Evolutionary conservation across 2,329 filamentous ascomycete genomes (phyloP), one percentile per base, ranked within the genome.

Genomic region (Xylaria sp.): DNA sequence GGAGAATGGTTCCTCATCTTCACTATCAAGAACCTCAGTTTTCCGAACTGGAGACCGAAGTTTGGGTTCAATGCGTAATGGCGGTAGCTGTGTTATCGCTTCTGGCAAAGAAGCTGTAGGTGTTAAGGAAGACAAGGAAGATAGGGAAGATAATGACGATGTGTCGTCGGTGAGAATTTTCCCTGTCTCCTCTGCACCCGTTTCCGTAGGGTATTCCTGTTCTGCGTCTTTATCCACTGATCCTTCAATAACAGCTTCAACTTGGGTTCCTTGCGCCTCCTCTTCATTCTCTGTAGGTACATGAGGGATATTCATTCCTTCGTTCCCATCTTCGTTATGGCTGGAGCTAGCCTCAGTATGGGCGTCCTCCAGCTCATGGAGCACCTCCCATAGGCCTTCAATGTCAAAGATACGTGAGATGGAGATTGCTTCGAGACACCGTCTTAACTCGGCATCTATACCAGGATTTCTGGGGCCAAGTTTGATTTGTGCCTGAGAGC

Each of bases 341-440:
- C 44, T 11, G 44, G 31, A 28, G 28, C 44, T 15, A 1, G 40
- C 33, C 46, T 46, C 33, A 46, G 20, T 38, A 28, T 44, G 65
- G 23, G 61, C 49, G 61, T 83, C 61, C 56, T 84, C 81, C 42
- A 88, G 71, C 72, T 90, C 88, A 1, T 75, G 77, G 40, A 90
- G 72, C 0, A 87, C 87, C 74, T 90, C 87, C 82, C 82, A 84
- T 20, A 90, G 72, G 0, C 88, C 88, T 54, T 88, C 83, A 11
- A 88, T 72, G 67, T 89, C 87, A 71, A 90, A 90, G 0, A 90
- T 83, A 28, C 85, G 81, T 28, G 86, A 86, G 33, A 90, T 80
- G 38, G 84, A 82, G 4, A 89, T 83, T 54, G 80, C 80, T 54
- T 86, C 84, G 3, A 90, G 78, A 65, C 80, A 81, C 2, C 74